Evolutionary conservation across 495 filamentous ascomycete species (phyloP).

Genomic region (Podospora pseudoanserina): DNA sequence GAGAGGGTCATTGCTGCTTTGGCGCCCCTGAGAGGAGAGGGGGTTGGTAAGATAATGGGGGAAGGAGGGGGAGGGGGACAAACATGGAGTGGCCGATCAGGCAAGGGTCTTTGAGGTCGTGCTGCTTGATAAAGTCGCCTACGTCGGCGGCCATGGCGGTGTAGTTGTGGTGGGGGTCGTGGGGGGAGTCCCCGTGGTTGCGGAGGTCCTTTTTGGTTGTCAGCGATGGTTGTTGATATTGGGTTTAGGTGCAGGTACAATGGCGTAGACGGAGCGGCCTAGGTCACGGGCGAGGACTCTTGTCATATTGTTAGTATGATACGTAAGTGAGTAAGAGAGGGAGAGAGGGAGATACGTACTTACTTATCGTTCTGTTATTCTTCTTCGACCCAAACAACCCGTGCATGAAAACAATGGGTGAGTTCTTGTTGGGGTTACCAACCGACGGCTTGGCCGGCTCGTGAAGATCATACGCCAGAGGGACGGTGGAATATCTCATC

Average conservation of each 20-base stretch:
- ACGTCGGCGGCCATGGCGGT: slow-evolving; percentile 82
- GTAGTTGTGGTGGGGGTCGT: slow-evolving; percentile 76
- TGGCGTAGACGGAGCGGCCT: slow-evolving; percentile 72
- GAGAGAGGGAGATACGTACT: slow-evolving; percentile 55
- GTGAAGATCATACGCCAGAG: slow-evolving; percentile 59
- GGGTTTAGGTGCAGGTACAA: slow-evolving; percentile 48
- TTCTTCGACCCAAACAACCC: slow-evolving; percentile 94
- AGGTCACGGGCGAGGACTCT: slow-evolving; percentile 77
- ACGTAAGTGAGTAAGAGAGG: not conserved
- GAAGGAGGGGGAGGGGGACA: slow-evolving; percentile 21
- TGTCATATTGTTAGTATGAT: slow-evolving; percentile 2
- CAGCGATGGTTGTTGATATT: slow-evolving; percentile 9
- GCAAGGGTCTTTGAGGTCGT: slow-evolving; percentile 64
- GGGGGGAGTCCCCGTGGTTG: slow-evolving; percentile 90
- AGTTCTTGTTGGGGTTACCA: slow-evolving; percentile 35
- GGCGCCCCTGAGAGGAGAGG: slow-evolving; percentile 62
- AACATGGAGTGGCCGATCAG: slow-evolving; percentile 96
- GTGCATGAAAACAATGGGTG: slow-evolving; percentile 85
- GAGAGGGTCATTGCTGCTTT: slow-evolving; percentile 92
- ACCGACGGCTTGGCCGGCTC: slow-evolving; percentile 42
- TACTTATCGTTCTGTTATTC: slow-evolving; percentile 94
- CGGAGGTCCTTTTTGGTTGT: slow-evolving; percentile 61
- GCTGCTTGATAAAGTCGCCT: slow-evolving; percentile 70
- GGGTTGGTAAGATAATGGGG: not conserved
- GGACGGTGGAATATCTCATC: slow-evolving; percentile 29